Percentiles rank a stretch among this genome's conserved stretches.
phyloP scores from a whole-genome alignment of 2,329 filamentous ascomycete species.

The Clathrospora elynae region DNA sequence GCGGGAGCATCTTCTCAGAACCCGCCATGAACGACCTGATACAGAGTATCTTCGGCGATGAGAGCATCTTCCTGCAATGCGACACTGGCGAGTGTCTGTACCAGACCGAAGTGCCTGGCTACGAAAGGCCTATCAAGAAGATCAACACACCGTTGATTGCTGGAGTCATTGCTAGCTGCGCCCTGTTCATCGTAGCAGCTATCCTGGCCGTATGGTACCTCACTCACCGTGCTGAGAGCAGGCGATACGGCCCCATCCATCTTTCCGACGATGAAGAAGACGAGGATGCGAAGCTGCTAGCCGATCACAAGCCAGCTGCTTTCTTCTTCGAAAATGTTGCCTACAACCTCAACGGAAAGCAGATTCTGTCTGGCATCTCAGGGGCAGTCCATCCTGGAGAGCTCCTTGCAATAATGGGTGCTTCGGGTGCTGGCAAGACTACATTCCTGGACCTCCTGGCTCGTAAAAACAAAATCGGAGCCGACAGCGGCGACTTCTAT shows the following conservation, averaged over 20 bases:
- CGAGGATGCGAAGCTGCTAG: slow-evolving; percentile 83
- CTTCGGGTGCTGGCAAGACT: slow-evolving; percentile 95
- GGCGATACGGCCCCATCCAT: slow-evolving; percentile 72
- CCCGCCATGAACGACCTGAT: slow-evolving; percentile 93
- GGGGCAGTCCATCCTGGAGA: slow-evolving; percentile 95
- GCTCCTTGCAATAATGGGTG: slow-evolving; percentile 96
- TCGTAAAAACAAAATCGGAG: slow-evolving; percentile 92
- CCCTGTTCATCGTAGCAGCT: slow-evolving; percentile 85
- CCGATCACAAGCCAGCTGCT: slow-evolving; percentile 87
- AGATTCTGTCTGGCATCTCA: slow-evolving; percentile 78
- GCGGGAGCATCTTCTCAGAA: slow-evolving; percentile 85
- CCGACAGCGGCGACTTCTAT: slow-evolving; percentile 78
- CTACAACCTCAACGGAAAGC: slow-evolving; percentile 84
- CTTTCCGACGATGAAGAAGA: slow-evolving; percentile 83
- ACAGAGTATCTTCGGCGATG: slow-evolving; percentile 84
- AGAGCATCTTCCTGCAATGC: slow-evolving; percentile 83
- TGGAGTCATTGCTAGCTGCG: slow-evolving; percentile 83
- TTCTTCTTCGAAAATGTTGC: slow-evolving; percentile 87
- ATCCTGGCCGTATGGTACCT: slow-evolving; percentile 87
- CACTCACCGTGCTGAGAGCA: slow-evolving; percentile 69
- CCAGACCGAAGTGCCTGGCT: slow-evolving; percentile 89
- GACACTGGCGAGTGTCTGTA: slow-evolving; percentile 90
- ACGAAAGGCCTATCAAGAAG: slow-evolving; percentile 82
- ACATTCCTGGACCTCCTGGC: slow-evolving; percentile 96
- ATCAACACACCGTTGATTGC: slow-evolving; percentile 98